These are phyloP conservation scores for Nephelium lappaceum DNA, from an alignment of 345 rosid species.

Conservation along the genomic window DNA sequence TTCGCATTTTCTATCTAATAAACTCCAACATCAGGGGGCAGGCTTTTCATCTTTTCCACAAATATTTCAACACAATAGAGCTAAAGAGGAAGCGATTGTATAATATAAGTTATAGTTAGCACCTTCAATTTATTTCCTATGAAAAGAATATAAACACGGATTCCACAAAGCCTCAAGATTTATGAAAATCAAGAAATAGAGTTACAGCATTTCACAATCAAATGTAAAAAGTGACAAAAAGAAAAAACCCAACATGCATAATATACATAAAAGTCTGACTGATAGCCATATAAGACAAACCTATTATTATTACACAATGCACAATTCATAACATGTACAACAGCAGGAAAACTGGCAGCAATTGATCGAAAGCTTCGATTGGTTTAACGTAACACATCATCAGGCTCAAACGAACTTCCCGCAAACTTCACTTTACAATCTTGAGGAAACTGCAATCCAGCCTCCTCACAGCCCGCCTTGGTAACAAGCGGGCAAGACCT, in stretches of 20 bases:
- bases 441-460: conserved; percentile 70
- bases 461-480: conserved; percentile 74
- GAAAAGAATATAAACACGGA: too few species aligned
- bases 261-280: conserved; percentile 27
- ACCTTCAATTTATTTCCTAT: too few species aligned
- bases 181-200: conserved; percentile 6
- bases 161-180: neutral
- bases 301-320: conserved; percentile 5
- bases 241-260: neutral
- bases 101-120: neutral
- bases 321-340: conserved; percentile 27
- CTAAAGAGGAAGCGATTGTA: neutral
- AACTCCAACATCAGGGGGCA: conserved; percentile 3
- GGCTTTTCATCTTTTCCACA: neutral
- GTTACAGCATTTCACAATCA: conserved; percentile 15
- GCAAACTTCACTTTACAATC: conserved; percentile 78
- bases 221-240: neutral
- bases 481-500: conserved; percentile 83
- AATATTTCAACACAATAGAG: neutral
- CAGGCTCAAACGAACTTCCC: conserved; percentile 70
- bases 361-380: neutral
- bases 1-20: neutral
- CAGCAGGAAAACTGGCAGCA: conserved; percentile 21
- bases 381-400: conserved; percentile 50
- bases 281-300: conserved; percentile 13